A percentile compares a stretch with the other conserved stretches of the same genome.
Conservation (phyloP, 108 stramenopile genomes). For the Cyclostephanos tholiformis region DNA sequence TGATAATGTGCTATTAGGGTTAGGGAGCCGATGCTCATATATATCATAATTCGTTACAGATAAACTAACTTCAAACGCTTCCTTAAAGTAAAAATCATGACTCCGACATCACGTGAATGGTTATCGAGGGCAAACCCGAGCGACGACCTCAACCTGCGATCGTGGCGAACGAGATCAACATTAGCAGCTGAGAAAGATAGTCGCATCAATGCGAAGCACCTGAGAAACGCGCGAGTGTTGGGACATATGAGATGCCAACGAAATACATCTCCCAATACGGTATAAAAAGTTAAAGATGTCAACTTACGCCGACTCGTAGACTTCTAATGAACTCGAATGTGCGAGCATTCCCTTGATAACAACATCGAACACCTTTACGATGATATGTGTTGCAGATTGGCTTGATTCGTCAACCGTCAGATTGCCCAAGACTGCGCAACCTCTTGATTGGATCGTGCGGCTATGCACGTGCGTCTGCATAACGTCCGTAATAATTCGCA, state of each 20-base stretch:
- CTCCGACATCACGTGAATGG: neutral
- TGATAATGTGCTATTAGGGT: neutral
- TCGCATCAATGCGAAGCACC: slow-evolving; percentile 21
- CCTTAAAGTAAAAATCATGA: neutral
- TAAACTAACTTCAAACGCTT: slow-evolving; percentile 2
- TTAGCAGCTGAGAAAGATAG: slow-evolving; percentile 10
- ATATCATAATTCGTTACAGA: neutral
- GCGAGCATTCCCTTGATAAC: slow-evolving; percentile 18
- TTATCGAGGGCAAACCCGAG: slow-evolving; percentile 3
- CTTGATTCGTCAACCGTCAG: slow-evolving; percentile 25
- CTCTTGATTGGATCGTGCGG: slow-evolving; percentile 43
- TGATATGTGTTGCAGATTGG: slow-evolving; percentile 21
- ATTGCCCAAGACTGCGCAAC: slow-evolving; percentile 40
- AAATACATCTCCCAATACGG: neutral
- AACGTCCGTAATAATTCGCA: slow-evolving; percentile 22
- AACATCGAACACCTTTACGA: slow-evolving; percentile 21
- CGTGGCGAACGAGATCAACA: neutral
- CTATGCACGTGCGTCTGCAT: slow-evolving; percentile 29
- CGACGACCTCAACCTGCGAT: neutral
- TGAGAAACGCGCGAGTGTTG: neutral
- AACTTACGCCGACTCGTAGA: slow-evolving; percentile 40
- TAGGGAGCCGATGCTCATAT: no score
- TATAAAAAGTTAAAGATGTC: neutral
- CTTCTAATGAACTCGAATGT: slow-evolving; percentile 24
- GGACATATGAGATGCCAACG: neutral